These are phyloP conservation scores for Solanum rostratum DNA, from an alignment of 257 asterid genomes.

Conservation along the genomic window DNA sequence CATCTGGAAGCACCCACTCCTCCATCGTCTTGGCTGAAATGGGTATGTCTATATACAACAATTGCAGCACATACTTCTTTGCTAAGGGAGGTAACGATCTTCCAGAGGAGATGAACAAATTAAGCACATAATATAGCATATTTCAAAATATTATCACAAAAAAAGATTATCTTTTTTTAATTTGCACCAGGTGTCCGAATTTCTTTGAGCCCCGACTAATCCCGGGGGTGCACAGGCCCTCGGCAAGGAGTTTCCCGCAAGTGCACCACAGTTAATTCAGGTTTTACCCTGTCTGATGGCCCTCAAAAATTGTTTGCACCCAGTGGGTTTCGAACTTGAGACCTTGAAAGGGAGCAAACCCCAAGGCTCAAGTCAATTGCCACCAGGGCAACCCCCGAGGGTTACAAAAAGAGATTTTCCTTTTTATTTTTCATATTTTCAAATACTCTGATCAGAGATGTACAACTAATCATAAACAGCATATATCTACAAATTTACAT, in stretches of 20 bases:
- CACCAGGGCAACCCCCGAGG: too few relatives aligned
- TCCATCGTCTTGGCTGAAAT: conserved; percentile 61
- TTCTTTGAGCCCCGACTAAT: too few relatives aligned
- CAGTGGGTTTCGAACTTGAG: too few relatives aligned
- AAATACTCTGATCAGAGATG: neutral
- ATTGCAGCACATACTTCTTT: conserved; percentile 78
- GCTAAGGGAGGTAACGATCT: conserved; percentile 95
- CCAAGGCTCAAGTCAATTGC: too few relatives aligned
- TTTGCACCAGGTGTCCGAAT: too few relatives aligned
- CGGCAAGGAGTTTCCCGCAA: too few relatives aligned
- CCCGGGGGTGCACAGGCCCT: too few relatives aligned
- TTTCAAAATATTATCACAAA: neutral
- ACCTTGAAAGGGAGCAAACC: too few relatives aligned
- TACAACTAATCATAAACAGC: neutral
- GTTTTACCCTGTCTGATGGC: too few relatives aligned
- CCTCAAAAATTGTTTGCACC: too few relatives aligned
- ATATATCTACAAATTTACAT: neutral
- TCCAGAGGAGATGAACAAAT: conserved; percentile 1
- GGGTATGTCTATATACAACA: conserved; percentile 57
- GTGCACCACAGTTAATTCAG: too few relatives aligned
- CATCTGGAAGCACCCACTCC: conserved; percentile 89
- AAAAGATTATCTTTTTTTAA: neutral
- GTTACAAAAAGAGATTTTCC: neutral
- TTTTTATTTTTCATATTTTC: neutral
- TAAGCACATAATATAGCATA: neutral